phyloP scores from a whole-genome alignment of 345 rosid genomes.

The Brassica carinata region DNA sequence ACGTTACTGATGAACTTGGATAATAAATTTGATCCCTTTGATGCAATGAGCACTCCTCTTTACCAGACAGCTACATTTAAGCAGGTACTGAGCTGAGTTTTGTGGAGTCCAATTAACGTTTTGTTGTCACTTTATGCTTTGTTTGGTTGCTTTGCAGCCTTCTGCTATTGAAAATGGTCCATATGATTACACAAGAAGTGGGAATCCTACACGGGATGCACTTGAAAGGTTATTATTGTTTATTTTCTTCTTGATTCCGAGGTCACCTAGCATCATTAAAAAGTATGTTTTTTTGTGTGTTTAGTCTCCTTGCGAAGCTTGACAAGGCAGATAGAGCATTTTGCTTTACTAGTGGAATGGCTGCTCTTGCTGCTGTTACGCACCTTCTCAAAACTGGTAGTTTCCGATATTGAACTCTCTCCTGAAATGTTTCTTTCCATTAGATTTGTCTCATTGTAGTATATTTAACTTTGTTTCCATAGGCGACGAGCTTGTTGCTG shows the following conservation, averaged over 20 bases:
- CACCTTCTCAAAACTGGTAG: slow-evolving; percentile 75
- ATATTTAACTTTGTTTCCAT: slow-evolving; percentile 1
- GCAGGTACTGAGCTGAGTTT: slow-evolving; percentile 56
- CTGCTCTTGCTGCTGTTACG: slow-evolving; percentile 83
- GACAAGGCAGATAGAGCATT: slow-evolving; percentile 95
- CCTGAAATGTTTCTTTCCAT: background rate
- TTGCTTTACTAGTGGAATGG: slow-evolving; percentile 99
- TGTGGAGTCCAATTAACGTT: background rate
- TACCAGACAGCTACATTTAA: slow-evolving; percentile 94
- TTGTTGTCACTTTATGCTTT: background rate
- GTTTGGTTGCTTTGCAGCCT: slow-evolving; percentile 53
- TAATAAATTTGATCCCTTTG: slow-evolving; percentile 75
- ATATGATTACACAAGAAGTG: slow-evolving; percentile 96
- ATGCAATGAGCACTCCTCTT: slow-evolving; percentile 83
- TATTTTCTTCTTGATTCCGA: slow-evolving; percentile 7
- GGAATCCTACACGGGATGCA: slow-evolving; percentile 89
- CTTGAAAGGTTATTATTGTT: slow-evolving; percentile 62
- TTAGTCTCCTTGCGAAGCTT: slow-evolving; percentile 87
- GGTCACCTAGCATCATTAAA: background rate
- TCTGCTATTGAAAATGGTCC: slow-evolving; percentile 80
- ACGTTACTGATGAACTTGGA: slow-evolving; percentile 73
- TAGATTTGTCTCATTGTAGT: slow-evolving; percentile 13
- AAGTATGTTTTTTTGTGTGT: background rate
- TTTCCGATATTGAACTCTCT: background rate
- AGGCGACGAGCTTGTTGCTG: slow-evolving; percentile 94